Base-by-base conservation (phyloP, 1,284 basidiomycete genomes). In the Microbotryum intermedium region DNA sequence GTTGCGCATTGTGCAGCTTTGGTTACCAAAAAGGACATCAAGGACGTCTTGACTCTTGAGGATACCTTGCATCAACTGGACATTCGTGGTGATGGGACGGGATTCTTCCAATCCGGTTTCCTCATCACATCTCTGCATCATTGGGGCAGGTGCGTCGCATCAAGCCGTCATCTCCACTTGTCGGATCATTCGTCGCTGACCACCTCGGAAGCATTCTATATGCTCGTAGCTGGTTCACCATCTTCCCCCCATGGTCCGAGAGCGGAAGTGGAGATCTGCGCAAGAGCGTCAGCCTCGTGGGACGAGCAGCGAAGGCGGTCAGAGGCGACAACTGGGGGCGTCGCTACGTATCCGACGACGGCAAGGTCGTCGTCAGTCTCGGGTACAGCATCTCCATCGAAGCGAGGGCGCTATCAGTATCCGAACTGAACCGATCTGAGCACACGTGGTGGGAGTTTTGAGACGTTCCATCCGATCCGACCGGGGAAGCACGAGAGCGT, bases 91-190 rank as follows among this genome's bases (percentile, higher is more conserved):
- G 69, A 70, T 62, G 66, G 66, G 1, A 67, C 68, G 3, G 69
- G 69, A 29, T 69, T 66, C 39, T 70, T 70, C 54, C 68, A 70
- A 43, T 67, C 68, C 18, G 68, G 68, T 42, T 70, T 67, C 60
- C 59, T 62, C 28, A 61, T 70, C 59, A 68, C 69, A 18, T 68
- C 66, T 6, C 50, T 70, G 0, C 69, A 70, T 52, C 69, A 70
- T 48, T 70, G 69, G 69, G 64, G 62, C 11, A 53, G 52, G 11
- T 63, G 47, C 48, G 57, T 58, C 26, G 53, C 51, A 45, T 51
- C 54, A 2, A 55, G 58, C 42, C 54, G 47, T 6, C 46, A 44
- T 6, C 25, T 55, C 13, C 52, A 16, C 23, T 29, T 5, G 30
- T 18, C 16, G 21, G 25, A 21, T 3, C 16, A 42, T 6, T 21